phyloP scores from a whole-genome alignment of 305 asterid species.

The Fraxinus velutina region DNA sequence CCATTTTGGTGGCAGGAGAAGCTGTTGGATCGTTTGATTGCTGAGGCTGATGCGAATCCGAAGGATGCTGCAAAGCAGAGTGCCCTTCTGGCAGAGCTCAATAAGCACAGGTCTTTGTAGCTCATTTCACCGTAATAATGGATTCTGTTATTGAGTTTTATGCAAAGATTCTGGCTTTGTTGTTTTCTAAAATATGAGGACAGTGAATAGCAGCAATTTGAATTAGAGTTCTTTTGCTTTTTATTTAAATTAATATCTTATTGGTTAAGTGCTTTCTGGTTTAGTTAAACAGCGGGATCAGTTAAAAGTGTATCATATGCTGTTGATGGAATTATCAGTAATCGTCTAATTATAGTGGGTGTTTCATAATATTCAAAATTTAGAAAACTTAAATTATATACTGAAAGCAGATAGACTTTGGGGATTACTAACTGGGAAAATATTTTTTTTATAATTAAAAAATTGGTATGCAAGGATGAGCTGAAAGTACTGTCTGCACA shows the following conservation, averaged over 20 bases:
- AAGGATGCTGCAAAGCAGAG: constrained; percentile 68
- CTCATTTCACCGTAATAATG: neutral
- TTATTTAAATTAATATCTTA: constrained; percentile 6
- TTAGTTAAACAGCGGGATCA: neutral
- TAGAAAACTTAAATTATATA: neutral
- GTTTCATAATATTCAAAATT: constrained; percentile 1
- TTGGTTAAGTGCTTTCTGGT: neutral
- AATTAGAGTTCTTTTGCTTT: neutral
- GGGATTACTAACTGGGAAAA: neutral
- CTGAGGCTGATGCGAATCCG: constrained; percentile 87
- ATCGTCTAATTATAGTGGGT: constrained; percentile 1
- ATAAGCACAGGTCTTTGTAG: constrained; percentile 62
- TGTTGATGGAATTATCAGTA: neutral
- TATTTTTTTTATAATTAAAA: neutral
- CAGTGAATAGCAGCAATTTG: neutral
- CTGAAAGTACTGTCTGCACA: neutral
- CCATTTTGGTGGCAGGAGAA: constrained; percentile 81
- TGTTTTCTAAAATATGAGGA: constrained; percentile 1
- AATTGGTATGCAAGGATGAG: neutral
- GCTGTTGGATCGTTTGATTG: constrained; percentile 61
- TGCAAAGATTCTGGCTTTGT: neutral
- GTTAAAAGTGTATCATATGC: neutral
- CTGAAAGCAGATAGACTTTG: neutral
- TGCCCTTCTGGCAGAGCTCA: constrained; percentile 76
- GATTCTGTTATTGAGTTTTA: neutral